Evolutionary conservation across 2,329 filamentous ascomycete genomes (phyloP).

Genomic region (Seiridium cupressi): DNA sequence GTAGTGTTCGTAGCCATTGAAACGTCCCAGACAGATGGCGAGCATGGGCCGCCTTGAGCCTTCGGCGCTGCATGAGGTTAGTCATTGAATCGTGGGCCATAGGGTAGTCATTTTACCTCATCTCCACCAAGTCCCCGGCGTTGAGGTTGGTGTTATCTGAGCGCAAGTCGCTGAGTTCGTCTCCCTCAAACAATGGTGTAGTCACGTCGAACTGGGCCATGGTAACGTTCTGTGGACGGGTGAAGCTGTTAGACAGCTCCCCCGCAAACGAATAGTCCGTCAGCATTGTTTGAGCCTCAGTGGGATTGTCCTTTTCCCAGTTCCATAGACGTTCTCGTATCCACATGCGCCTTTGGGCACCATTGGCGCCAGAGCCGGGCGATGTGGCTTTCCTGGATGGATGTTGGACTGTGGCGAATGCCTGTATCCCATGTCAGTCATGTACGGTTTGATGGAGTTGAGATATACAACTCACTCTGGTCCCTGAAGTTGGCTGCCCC

Average conservation of each 20-base stretch:
- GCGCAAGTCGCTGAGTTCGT: conserved; percentile 34
- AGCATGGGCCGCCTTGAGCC: conserved; percentile 45
- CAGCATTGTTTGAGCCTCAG: conserved; percentile 18
- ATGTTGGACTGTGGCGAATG: conserved; percentile 25
- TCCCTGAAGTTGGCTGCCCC: neutral
- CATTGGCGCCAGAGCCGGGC: no score
- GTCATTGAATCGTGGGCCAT: neutral
- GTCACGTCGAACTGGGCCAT: conserved; percentile 25
- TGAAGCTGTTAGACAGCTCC: conserved; percentile 31
- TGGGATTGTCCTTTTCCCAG: conserved; percentile 38
- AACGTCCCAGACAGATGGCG: conserved; percentile 51
- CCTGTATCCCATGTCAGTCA: conserved; percentile 6
- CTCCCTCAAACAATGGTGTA: conserved; percentile 31
- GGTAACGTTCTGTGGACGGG: conserved; percentile 30
- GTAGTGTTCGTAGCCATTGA: conserved; percentile 51
- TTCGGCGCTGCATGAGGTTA: conserved; percentile 21
- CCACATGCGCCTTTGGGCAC: conserved; percentile 3
- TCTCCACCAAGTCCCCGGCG: conserved; percentile 51
- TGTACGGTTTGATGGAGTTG: neutral
- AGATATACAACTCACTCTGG: neutral
- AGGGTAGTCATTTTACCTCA: conserved; percentile 29
- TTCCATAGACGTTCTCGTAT: conserved; percentile 40
- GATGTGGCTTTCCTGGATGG: neutral
- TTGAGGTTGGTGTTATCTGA: conserved; percentile 27
- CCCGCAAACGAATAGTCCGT: conserved; percentile 26